phyloP scores from a whole-genome alignment of 177 flowering plant genomes.

The Telopea speciosissima region DNA sequence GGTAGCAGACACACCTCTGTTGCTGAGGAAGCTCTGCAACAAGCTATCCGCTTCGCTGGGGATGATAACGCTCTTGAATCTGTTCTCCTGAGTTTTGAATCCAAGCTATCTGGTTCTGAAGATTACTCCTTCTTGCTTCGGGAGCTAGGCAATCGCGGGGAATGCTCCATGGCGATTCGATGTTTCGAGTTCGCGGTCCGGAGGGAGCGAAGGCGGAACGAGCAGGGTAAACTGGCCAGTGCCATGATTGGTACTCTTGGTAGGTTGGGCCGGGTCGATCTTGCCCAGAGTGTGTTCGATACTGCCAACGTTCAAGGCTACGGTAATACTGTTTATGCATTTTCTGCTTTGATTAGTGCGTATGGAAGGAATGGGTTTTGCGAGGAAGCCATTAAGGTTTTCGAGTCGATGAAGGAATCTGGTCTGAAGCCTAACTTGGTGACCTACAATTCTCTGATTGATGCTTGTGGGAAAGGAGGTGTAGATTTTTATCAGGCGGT shows the following conservation, averaged over 20 bases:
- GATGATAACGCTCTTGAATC: conserved; percentile 30
- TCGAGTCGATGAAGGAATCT: conserved; percentile 58
- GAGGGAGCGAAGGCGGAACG: conserved; percentile 46
- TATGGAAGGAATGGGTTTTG: conserved; percentile 72
- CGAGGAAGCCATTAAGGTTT: conserved; percentile 60
- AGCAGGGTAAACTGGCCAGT: conserved; percentile 78
- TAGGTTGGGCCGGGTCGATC: conserved; percentile 68
- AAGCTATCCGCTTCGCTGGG: conserved; percentile 21
- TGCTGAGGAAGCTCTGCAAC: conserved; percentile 70
- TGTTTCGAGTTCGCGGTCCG: conserved; percentile 69
- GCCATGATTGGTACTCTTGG: conserved; percentile 85
- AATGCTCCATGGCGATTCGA: conserved; percentile 47
- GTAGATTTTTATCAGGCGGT: conserved; percentile 52
- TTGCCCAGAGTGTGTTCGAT: conserved; percentile 62
- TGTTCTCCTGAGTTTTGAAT: conserved; percentile 37
- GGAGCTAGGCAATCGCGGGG: conserved; percentile 83
- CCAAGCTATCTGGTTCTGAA: conserved; percentile 58
- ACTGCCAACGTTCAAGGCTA: conserved; percentile 58
- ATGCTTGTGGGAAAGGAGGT: conserved; percentile 97
- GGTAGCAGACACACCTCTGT: conserved; percentile 45
- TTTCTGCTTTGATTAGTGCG: conserved; percentile 83
- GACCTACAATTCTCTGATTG: conserved; percentile 90
- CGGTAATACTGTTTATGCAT: conserved; percentile 85
- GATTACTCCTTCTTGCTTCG: conserved; percentile 73
- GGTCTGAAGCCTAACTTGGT: conserved; percentile 89